Percentiles rank a stretch among this genome's conserved stretches.
Conservation (phyloP, 169 alveolate species). For the Fabrea salina region DNA sequence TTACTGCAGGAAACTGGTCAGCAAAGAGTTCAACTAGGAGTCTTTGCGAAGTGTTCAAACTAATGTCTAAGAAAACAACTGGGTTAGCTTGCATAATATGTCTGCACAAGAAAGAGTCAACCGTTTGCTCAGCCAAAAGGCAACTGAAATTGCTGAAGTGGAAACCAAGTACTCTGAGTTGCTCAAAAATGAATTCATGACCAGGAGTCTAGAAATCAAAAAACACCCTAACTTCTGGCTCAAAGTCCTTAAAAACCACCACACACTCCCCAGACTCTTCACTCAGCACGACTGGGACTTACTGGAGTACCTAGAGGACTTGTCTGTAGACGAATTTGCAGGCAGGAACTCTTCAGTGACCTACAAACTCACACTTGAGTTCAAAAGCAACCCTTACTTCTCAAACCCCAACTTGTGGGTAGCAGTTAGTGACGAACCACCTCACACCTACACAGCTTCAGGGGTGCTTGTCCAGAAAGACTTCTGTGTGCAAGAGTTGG, state of each 20-base stretch:
- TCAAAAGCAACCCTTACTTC: not conserved
- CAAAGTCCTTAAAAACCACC: slow-evolving; percentile 11
- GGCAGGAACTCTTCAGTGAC: not conserved
- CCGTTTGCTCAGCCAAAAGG: not conserved
- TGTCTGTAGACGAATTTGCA: not conserved
- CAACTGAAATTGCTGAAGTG: slow-evolving; percentile 4
- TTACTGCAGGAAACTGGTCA: no score
- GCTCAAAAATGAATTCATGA: not conserved
- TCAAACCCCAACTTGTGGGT: slow-evolving; percentile 1
- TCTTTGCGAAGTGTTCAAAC: no score
- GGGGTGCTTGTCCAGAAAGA: not conserved
- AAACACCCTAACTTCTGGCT: slow-evolving; percentile 1
- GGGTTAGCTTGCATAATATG: no score
- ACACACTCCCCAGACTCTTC: slow-evolving; percentile 4
- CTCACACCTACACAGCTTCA: not conserved
- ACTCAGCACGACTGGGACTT: not conserved
- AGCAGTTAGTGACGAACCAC: not conserved
- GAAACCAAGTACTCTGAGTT: slow-evolving; percentile 11
- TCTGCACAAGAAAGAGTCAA: not conserved
- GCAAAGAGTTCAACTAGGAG: no score
- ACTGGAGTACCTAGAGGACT: not conserved
- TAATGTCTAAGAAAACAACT: no score
- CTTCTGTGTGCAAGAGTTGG: not conserved
- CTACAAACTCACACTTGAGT: not conserved
- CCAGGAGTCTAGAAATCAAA: not conserved